These are phyloP conservation scores for Austroboletus niveus DNA, from an alignment of 1,284 basidiomycete genomes.

Conservation along the genomic window DNA sequence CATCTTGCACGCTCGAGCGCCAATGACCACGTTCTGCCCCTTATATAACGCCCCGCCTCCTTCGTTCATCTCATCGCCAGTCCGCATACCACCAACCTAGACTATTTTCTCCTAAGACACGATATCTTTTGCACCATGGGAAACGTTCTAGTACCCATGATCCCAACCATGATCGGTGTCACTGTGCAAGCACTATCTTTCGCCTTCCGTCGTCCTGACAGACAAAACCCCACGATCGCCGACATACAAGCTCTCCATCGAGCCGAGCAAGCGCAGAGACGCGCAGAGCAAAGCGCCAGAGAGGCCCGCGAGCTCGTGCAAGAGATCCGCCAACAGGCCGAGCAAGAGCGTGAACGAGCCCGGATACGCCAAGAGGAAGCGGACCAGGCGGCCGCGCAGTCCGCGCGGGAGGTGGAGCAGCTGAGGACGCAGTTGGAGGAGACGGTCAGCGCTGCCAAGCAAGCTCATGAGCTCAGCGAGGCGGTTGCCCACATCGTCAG, in stretches of 20 bases:
- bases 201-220: constrained; percentile 3
- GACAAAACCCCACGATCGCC: constrained; percentile 15
- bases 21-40: too few relatives aligned
- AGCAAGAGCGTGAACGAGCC: constrained; percentile 6
- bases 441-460: not conserved
- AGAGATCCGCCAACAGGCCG: not conserved
- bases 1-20: too few relatives aligned
- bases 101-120: too few relatives aligned
- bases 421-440: constrained; percentile 12
- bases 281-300: constrained; percentile 10
- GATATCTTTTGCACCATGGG: not conserved
- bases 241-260: constrained; percentile 13
- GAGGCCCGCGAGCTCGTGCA: not conserved
- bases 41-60: too few relatives aligned
- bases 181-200: not conserved
- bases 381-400: constrained; percentile 4
- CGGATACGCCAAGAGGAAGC: constrained; percentile 14
- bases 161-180: not conserved
- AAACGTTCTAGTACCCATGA: not conserved
- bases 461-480: constrained; percentile 1
- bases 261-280: constrained; percentile 11
- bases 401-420: not conserved
- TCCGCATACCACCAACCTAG: too few relatives aligned
- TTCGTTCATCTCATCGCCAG: too few relatives aligned
- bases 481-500: constrained; percentile 5